Conservation (phyloP, 441 rosid species). For the Pelargonium myrrhifolium region DNA sequence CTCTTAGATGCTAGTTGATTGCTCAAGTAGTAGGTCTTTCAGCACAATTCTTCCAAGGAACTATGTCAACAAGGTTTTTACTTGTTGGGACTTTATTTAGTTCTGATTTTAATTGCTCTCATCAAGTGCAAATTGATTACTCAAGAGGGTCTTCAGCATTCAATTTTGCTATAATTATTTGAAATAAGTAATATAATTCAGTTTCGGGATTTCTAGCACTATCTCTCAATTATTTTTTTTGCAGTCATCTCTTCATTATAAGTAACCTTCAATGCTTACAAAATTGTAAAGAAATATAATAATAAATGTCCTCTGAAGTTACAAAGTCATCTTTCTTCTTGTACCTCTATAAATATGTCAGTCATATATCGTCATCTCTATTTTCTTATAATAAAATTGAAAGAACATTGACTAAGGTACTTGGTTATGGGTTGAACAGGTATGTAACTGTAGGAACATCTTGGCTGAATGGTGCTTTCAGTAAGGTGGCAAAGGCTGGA, state of each 20-base stretch:
- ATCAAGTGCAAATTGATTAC: background rate
- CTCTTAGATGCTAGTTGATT: background rate
- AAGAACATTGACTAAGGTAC: background rate
- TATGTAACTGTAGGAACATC: conserved; percentile 83
- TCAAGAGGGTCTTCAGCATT: too few species aligned
- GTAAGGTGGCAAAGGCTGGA: conserved; percentile 80
- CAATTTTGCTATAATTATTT: too few species aligned
- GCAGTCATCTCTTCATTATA: background rate
- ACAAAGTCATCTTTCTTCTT: background rate
- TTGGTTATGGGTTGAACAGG: conserved; percentile 32
- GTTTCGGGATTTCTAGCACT: background rate
- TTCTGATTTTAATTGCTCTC: background rate
- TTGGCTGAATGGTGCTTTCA: conserved; percentile 88
- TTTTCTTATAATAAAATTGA: too few species aligned
- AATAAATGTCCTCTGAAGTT: too few species aligned
- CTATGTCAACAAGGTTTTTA: too few species aligned
- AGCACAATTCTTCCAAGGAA: background rate
- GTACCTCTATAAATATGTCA: background rate
- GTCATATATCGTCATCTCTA: background rate
- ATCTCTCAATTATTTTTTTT: background rate
- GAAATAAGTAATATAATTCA: background rate
- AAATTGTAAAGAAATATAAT: too few species aligned
- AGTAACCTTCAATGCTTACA: too few species aligned
- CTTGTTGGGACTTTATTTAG: background rate
- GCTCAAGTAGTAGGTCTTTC: background rate